Evolutionary conservation across 306 rosid genomes (phyloP).

Genomic region (Hylodesmum podocarpum): DNA sequence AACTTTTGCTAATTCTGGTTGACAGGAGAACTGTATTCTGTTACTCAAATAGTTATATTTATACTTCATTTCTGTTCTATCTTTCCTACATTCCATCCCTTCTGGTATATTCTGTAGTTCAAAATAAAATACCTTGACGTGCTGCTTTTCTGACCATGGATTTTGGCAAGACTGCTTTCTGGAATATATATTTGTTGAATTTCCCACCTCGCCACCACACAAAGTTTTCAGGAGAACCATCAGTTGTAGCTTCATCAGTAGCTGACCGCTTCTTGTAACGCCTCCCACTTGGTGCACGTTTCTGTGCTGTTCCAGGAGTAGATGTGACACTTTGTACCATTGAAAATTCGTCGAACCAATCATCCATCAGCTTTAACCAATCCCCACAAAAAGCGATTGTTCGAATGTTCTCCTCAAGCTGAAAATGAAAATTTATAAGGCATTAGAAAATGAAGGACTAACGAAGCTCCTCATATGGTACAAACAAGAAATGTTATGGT

Average conservation of each 20-base stretch:
- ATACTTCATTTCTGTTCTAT: not conserved
- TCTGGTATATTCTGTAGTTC: not conserved
- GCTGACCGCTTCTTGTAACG: slow-evolving; percentile 67
- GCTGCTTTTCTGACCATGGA: slow-evolving; percentile 72
- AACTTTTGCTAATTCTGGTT: not conserved
- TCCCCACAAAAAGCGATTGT: slow-evolving; percentile 65
- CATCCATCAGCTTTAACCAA: slow-evolving; percentile 89
- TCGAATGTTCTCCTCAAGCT: slow-evolving; percentile 86
- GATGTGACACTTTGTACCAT: slow-evolving; percentile 54
- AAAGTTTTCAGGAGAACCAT: slow-evolving; percentile 44
- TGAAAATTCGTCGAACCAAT: slow-evolving; percentile 62
- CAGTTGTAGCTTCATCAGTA: slow-evolving; percentile 54
- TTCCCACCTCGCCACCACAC: slow-evolving; percentile 91
- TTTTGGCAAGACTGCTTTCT: slow-evolving; percentile 69
- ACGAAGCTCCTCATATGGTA: slow-evolving; percentile 6
- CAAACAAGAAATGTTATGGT: slow-evolving; percentile 15
- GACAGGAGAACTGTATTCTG: not conserved
- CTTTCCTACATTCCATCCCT: not conserved
- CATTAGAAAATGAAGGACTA: slow-evolving; percentile 20
- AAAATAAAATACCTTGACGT: slow-evolving; percentile 67
- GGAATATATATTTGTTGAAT: slow-evolving; percentile 64
- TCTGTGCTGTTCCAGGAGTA: slow-evolving; percentile 62
- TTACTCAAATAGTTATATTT: not conserved
- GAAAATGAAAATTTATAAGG: slow-evolving; percentile 41
- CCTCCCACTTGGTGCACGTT: slow-evolving; percentile 71